phyloP scores from a whole-genome alignment of 2,329 filamentous ascomycete species.

The Calcarisporium arbuscula region DNA sequence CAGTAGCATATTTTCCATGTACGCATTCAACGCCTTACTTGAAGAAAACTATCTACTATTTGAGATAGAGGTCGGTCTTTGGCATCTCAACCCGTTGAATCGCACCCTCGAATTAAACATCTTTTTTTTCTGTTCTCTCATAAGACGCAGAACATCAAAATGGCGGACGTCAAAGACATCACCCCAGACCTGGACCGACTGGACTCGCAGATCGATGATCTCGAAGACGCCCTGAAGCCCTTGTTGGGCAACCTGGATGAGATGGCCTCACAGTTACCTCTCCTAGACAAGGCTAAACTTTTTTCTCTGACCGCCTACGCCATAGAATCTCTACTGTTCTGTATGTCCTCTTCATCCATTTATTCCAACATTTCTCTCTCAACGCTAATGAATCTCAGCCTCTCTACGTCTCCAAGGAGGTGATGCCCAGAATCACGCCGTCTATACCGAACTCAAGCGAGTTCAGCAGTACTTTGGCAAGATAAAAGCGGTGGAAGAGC shows the following conservation, averaged over 20 bases:
- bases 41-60: too few species aligned
- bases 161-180: constrained; percentile 47
- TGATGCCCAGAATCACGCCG: constrained; percentile 75
- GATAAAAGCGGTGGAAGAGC: constrained; percentile 70
- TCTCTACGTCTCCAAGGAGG: constrained; percentile 72
- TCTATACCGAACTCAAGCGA: constrained; percentile 79
- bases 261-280: constrained; percentile 69
- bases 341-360: constrained; percentile 38
- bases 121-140: not conserved
- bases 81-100: too few species aligned
- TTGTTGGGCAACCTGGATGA: constrained; percentile 62
- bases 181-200: constrained; percentile 65
- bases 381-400: constrained; percentile 31
- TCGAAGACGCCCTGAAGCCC: constrained; percentile 70
- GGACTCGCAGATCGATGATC: constrained; percentile 69
- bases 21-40: too few species aligned
- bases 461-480: constrained; percentile 91
- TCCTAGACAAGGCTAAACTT: constrained; percentile 93
- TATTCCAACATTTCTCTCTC: not conserved
- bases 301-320: constrained; percentile 84
- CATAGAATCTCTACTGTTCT: constrained; percentile 85
- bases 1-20: too few species aligned
- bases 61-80: too few species aligned
- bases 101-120: too few species aligned
- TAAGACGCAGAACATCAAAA: constrained; percentile 12